These are phyloP conservation scores for Trametes sanguinea DNA, from an alignment of 768 basidiomycete genomes.

Conservation along the genomic window DNA sequence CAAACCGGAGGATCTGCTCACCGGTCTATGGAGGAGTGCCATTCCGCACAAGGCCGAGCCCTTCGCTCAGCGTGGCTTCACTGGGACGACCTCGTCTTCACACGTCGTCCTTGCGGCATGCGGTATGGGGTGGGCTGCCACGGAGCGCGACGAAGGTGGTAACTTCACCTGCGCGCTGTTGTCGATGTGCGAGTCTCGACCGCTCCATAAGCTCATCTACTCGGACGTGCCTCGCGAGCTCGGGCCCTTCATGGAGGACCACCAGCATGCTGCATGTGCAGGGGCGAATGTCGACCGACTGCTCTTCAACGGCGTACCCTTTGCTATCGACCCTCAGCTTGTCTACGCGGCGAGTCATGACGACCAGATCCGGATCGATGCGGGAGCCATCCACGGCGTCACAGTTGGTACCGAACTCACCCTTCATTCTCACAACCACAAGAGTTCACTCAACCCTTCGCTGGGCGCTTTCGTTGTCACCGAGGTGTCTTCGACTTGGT, in stretches of 20 bases:
- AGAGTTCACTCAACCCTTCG: constrained; percentile 56
- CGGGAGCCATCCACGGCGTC: constrained; percentile 64
- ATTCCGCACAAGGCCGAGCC: constrained; percentile 43
- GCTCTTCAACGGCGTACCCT: constrained; percentile 59
- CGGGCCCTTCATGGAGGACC: constrained; percentile 38
- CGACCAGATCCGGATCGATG: constrained; percentile 50
- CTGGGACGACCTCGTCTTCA: constrained; percentile 39
- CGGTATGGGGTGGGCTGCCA: constrained; percentile 52
- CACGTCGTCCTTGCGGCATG: constrained; percentile 64
- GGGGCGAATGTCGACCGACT: constrained; percentile 51
- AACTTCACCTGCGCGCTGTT: constrained; percentile 61
- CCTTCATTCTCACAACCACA: constrained; percentile 61
- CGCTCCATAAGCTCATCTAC: constrained; percentile 58
- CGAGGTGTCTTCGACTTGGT: constrained; percentile 62
- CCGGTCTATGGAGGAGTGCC: constrained; percentile 57
- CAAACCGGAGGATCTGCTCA: constrained; percentile 53
- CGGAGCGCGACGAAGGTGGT: constrained; percentile 65
- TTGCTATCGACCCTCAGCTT: constrained; percentile 49
- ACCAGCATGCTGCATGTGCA: constrained; percentile 52
- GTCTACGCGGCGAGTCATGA: constrained; percentile 41
- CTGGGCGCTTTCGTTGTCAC: constrained; percentile 52
- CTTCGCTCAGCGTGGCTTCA: constrained; percentile 46
- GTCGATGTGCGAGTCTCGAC: constrained; percentile 43
- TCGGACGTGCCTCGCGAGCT: constrained; percentile 49
- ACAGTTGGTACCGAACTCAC: constrained; percentile 64